Evolutionary conservation across 495 filamentous ascomycete species (phyloP).

Genomic region (Lineolata rhizophorae): DNA sequence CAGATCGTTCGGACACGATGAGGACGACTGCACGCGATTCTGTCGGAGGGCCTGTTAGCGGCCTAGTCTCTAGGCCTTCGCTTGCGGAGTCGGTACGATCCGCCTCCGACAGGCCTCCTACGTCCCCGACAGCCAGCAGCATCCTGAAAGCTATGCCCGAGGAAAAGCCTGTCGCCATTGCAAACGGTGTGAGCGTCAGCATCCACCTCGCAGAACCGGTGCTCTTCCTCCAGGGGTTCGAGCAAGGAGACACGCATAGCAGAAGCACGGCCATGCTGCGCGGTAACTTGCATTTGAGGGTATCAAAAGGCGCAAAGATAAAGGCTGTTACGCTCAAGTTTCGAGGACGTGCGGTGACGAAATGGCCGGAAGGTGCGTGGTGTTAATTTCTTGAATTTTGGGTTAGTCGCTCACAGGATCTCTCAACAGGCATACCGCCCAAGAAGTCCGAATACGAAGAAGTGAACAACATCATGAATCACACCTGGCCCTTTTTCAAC

Average conservation of each 20-base stretch:
- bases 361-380: slow-evolving; percentile 76
- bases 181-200: slow-evolving; percentile 23
- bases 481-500: slow-evolving; percentile 68
- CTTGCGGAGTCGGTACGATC: background rate
- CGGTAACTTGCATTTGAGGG: slow-evolving; percentile 59
- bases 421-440: slow-evolving; percentile 76
- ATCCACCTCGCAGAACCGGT: slow-evolving; percentile 61
- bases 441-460: slow-evolving; percentile 67
- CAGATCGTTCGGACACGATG: no score
- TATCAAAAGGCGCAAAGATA: slow-evolving; percentile 82
- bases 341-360: slow-evolving; percentile 64
- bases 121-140: slow-evolving; percentile 4
- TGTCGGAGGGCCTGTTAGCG: slow-evolving; percentile 5
- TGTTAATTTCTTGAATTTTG: background rate
- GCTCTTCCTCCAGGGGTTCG: slow-evolving; percentile 77
- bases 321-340: slow-evolving; percentile 84
- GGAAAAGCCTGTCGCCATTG: slow-evolving; percentile 28
- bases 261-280: slow-evolving; percentile 59
- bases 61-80: slow-evolving; percentile 1
- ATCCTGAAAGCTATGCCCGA: slow-evolving; percentile 12
- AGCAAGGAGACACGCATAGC: slow-evolving; percentile 50
- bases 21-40: no score
- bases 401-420: no score
- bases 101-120: background rate
- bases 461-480: slow-evolving; percentile 51